Evolutionary conservation across 1,139 yeast species (phyloP), one percentile per base, ranked within the genome.

Genomic region (Saccharomyces hybrid): DNA sequence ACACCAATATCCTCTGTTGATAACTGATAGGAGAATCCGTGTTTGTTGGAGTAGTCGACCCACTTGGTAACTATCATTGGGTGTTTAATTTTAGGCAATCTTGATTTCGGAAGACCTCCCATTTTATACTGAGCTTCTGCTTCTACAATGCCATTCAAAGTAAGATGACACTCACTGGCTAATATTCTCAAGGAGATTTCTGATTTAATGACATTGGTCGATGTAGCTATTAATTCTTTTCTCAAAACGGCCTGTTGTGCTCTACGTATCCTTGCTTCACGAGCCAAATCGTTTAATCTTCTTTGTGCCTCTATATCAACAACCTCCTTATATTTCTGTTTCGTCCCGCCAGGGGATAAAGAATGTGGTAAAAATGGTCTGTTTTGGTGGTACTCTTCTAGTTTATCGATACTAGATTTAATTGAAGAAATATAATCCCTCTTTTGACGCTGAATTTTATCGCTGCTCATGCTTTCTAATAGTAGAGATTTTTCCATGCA

Each of bases 31-130:
- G 97, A 88, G 66, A 95, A 86, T 0, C 99, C 99, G 71, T 91
- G 95, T 68, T 88, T 89, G 73, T 91, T 90, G 46, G 97, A 88
- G 70, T 93, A 93, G 70, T 95, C 99, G 31, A 95, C 99, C 99
- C 99, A 95, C 70, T 91, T 91, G 59, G 95, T 86, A 51, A 93
- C 85, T 58, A 88, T 81, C 14, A 85, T 79, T 13, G 93, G 93
- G 60, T 81, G 81, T 62, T 79, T 84, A 61, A 81, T 58, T 44
- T 62, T 62, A 19, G 70, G 66, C 44, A 65, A 56, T 55, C 69
- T 54, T 19, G 70, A 63, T 54, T 60, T 67, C 41, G 68, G 73
- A 52, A 67, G 55, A 7, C 70, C 70, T 32, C 70, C 70, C 73
- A 73, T 72, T 61, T 73, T 70, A 29, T 74, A 70, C 56, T 74